Conservation (phyloP, 148 eudicot genomes). For the Selenicereus undatus region DNA sequence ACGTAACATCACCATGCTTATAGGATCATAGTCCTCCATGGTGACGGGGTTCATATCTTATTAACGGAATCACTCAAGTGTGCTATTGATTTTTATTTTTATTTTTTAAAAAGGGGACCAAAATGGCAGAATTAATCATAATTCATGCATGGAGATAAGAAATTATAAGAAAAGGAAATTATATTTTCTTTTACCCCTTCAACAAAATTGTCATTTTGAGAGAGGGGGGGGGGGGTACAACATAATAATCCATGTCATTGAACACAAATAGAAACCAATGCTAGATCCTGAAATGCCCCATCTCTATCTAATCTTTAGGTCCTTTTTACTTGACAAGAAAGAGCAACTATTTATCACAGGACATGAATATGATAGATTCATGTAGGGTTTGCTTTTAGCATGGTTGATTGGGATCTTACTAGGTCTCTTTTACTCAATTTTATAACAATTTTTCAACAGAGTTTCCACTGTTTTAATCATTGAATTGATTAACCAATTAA, state of each 20-base stretch:
- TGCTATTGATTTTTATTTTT: slow-evolving; percentile 23
- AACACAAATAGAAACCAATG: background rate
- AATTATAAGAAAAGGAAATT: too few species aligned
- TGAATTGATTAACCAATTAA: too few species aligned
- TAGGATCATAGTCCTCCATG: background rate
- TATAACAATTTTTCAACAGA: too few species aligned
- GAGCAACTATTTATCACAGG: slow-evolving; percentile 33
- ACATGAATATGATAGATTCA: slow-evolving; percentile 16
- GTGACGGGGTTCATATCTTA: background rate
- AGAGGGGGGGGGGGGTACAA: too few species aligned
- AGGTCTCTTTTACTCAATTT: background rate
- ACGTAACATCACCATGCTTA: background rate
- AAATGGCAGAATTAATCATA: background rate
- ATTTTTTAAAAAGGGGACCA: background rate
- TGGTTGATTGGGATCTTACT: background rate
- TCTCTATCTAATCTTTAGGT: slow-evolving; percentile 3
- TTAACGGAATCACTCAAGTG: slow-evolving; percentile 12
- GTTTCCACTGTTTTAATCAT: too few species aligned
- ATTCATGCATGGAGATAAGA: background rate
- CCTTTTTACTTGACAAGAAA: slow-evolving; percentile 49
- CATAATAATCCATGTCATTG: slow-evolving; percentile 36
- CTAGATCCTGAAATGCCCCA: slow-evolving; percentile 16
- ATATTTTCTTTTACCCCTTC: too few species aligned
- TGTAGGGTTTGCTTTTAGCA: slow-evolving; percentile 8
- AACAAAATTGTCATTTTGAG: too few species aligned